Percentiles rank a stretch among this genome's conserved stretches.
These are phyloP conservation scores for Postia placenta DNA, from an alignment of 768 basidiomycete species.

Conservation along the genomic window DNA sequence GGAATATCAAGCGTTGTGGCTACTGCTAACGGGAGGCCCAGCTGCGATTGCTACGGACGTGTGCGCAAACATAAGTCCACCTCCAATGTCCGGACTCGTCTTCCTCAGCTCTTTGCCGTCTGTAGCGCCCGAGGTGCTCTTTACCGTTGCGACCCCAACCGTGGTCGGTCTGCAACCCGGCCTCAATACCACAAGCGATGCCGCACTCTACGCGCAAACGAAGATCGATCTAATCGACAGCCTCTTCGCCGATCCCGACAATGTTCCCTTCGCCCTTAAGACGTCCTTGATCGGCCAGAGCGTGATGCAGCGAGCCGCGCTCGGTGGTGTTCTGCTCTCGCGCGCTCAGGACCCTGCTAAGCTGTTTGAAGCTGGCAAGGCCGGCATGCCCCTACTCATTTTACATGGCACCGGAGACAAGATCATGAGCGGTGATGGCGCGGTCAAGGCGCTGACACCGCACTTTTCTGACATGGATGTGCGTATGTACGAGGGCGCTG, in stretches of 20 bases:
- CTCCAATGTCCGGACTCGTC: constrained; percentile 15
- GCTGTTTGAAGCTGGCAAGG: constrained; percentile 11
- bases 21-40: not conserved
- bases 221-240: constrained; percentile 13
- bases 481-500: constrained; percentile 23
- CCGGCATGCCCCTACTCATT: constrained; percentile 13
- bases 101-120: constrained; percentile 11
- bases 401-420: constrained; percentile 10
- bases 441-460: constrained; percentile 21
- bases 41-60: constrained; percentile 16
- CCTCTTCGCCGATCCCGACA: constrained; percentile 7
- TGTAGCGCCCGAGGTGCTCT: constrained; percentile 8
- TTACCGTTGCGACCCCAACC: constrained; percentile 6
- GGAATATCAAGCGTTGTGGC: not conserved
- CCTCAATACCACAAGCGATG: constrained; percentile 9
- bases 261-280: not conserved
- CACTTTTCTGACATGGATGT: constrained; percentile 29
- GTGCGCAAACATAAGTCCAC: constrained; percentile 8
- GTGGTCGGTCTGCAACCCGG: constrained; percentile 7
- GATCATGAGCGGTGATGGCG: constrained; percentile 21
- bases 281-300: constrained; percentile 2
- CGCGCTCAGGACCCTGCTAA: constrained; percentile 8
- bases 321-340: constrained; percentile 4
- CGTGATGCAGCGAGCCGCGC: constrained; percentile 10
- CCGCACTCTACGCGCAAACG: constrained; percentile 4